Evolutionary conservation across 2,329 filamentous ascomycete genomes (phyloP).

Genomic region (Aspergillus japonicus): DNA sequence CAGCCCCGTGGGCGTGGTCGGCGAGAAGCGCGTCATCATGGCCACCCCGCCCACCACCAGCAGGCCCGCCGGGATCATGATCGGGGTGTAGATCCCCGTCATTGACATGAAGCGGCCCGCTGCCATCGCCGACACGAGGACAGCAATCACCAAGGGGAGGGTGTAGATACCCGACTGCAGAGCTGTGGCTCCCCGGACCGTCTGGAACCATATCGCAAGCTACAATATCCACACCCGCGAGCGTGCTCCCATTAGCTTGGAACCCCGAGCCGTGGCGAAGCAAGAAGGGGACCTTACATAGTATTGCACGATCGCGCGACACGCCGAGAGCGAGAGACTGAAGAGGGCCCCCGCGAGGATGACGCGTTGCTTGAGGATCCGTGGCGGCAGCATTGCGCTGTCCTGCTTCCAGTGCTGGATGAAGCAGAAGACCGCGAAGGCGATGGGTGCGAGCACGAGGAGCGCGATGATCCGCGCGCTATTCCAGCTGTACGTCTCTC

Average conservation of each 20-base stretch:
- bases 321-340: background rate
- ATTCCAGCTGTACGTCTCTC: slow-evolving; percentile 1
- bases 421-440: slow-evolving; percentile 1
- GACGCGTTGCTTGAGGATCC: background rate
- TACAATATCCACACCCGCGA: no score
- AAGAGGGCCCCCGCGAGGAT: background rate
- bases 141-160: background rate
- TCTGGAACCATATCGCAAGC: slow-evolving; percentile 2
- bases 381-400: background rate
- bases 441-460: background rate
- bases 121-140: background rate
- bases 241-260: no score
- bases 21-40: background rate
- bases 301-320: slow-evolving; percentile 1
- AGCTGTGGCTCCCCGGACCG: background rate
- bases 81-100: background rate
- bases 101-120: background rate
- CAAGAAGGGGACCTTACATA: background rate
- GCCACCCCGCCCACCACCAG: background rate
- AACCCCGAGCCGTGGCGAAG: no score
- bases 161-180: background rate
- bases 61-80: background rate
- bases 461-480: background rate
- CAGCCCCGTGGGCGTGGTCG: background rate
- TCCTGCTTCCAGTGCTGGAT: slow-evolving; percentile 1